Base-by-base conservation (phyloP, 495 filamentous ascomycete species). In the Evernia prunastri region DNA sequence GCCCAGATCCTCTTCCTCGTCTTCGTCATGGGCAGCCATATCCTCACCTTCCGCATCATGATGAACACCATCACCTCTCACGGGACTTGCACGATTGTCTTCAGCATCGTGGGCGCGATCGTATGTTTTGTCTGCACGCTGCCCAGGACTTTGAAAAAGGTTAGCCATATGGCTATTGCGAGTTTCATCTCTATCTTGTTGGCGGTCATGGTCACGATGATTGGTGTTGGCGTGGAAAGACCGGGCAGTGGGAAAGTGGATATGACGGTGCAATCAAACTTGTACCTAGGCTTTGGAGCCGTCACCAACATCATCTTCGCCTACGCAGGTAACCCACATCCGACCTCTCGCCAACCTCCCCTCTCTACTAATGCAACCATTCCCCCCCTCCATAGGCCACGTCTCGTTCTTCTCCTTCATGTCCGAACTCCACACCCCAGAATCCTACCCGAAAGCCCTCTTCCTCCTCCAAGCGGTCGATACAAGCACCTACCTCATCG, bases 371-470 rank as follows among this genome's bases (percentile, higher is more conserved):
- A 60, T 12, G 6, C 20, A 40, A 54, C 39, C n/a, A 43, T 77
- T 80, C 87, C n/a, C n/a, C n/a, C n/a, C n/a, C n/a, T n/a, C n/a
- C n/a, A n/a, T 78, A 56, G 78, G 87, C 64, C 82, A 90, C 77
- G 78, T 89, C 70, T 82, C 87, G 68, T 87, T 90, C 77, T 89
- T 92, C 78, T 82, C 79, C 62, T 86, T 93, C 70, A 88, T 90
- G 70, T 83, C 87, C 63, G 89, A 93, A 72, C 87, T 93, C 81
- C 82, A 87, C 68, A 80, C 82, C 0, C 88, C 88, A 1, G 69
- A 74, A 49, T 84, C 89, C 69, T 90, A 83, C 69, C 77, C 79
- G 61, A 89, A 89, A 76, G 81, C 88, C 3, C 81, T 91, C 40
- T 80, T 79, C 63, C 71, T 84, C 60, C 83, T 89, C 4, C 87